Percentiles rank a stretch among this genome's conserved stretches.
Evolutionary conservation across 257 asterid species (phyloP).

Genomic region (Sherardia arvensis): DNA sequence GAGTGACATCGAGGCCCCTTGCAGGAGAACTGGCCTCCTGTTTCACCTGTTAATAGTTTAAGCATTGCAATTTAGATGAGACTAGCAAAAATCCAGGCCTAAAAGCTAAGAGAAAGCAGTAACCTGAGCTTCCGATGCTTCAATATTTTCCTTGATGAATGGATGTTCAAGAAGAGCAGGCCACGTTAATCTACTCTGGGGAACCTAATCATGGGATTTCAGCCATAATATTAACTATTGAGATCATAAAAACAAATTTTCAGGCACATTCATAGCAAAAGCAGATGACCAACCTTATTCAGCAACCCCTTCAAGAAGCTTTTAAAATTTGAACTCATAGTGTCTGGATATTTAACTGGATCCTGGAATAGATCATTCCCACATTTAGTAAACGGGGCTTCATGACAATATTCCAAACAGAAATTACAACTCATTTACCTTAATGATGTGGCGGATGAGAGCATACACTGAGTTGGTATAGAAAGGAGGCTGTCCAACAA

Average conservation of each 20-base stretch:
- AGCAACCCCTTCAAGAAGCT: conserved; percentile 90
- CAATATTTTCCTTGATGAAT: conserved; percentile 54
- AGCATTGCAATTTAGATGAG: background rate
- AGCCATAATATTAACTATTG: conserved; percentile 18
- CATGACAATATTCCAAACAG: conserved; percentile 7
- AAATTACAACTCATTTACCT: conserved; percentile 36
- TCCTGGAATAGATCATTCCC: conserved; percentile 42
- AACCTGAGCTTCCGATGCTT: conserved; percentile 43
- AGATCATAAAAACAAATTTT: conserved; percentile 7
- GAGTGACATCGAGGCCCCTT: conserved; percentile 38
- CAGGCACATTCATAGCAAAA: conserved; percentile 4
- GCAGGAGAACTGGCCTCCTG: conserved; percentile 32
- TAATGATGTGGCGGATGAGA: conserved; percentile 87
- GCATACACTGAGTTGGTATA: conserved; percentile 98
- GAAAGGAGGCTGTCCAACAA: conserved; percentile 98
- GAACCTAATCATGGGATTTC: conserved; percentile 45
- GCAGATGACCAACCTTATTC: conserved; percentile 56
- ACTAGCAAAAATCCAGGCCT: conserved; percentile 12
- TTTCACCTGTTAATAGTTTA: conserved; percentile 34
- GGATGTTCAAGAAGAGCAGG: conserved; percentile 99
- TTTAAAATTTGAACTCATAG: conserved; percentile 72
- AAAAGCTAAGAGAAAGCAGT: conserved; percentile 5
- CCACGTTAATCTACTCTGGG: conserved; percentile 88
- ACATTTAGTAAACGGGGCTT: conserved; percentile 10
- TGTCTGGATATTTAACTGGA: conserved; percentile 95